Evolutionary conservation across 2,329 filamentous ascomycete genomes (phyloP).

Genomic region (Ceratocystis colombiana): DNA sequence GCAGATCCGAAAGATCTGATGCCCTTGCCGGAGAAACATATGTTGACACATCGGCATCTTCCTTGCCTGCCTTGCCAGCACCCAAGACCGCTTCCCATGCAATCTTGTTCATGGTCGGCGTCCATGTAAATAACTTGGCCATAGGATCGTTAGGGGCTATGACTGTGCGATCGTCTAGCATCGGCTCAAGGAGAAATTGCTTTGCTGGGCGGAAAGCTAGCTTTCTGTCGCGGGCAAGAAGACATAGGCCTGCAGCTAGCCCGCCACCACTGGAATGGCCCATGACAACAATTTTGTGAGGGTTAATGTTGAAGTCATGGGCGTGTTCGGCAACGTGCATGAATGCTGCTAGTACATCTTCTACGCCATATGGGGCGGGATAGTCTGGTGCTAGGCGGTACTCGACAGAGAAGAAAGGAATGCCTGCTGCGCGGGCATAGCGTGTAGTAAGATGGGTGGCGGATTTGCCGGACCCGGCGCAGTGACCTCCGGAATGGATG

Average conservation of each 20-base stretch:
- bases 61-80: constrained; percentile 26
- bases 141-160: constrained; percentile 19
- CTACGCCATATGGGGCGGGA: constrained; percentile 32
- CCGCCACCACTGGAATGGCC: constrained; percentile 28
- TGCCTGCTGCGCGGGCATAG: constrained; percentile 30
- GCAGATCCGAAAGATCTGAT: constrained; percentile 30
- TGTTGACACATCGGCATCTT: constrained; percentile 25
- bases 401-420: constrained; percentile 35
- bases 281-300: constrained; percentile 27
- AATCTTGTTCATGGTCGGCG: constrained; percentile 26
- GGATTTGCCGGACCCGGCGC: constrained; percentile 31
- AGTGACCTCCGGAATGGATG: constrained; percentile 37
- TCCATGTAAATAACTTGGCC: constrained; percentile 25
- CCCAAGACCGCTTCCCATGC: constrained; percentile 28
- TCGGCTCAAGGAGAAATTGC: constrained; percentile 32
- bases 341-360: constrained; percentile 33
- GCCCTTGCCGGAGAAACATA: constrained; percentile 29
- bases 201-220: constrained; percentile 29
- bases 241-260: constrained; percentile 29
- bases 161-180: constrained; percentile 32
- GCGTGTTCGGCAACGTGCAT: constrained; percentile 29
- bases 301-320: constrained; percentile 27
- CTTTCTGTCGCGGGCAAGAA: constrained; percentile 34
- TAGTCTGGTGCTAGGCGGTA: constrained; percentile 39
- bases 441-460: constrained; percentile 29